phyloP scores from a whole-genome alignment of 2,329 filamentous ascomycete genomes.

The Alternaria arborescens region DNA sequence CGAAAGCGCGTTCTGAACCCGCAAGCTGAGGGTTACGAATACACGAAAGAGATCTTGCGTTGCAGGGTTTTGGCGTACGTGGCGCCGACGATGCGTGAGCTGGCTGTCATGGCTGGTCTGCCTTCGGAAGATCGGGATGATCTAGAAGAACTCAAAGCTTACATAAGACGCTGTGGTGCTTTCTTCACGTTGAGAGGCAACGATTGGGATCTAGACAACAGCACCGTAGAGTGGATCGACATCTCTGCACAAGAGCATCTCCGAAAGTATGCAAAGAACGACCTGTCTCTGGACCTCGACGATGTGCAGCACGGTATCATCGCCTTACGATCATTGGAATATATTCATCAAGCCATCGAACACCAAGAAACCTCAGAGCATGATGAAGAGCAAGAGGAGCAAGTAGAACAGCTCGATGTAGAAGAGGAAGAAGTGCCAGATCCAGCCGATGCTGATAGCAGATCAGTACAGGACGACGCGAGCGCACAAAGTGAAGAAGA shows the following conservation, averaged over 20 bases:
- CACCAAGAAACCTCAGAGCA: neutral
- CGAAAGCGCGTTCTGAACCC: constrained; percentile 28
- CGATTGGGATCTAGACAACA: constrained; percentile 28
- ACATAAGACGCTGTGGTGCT: constrained; percentile 33
- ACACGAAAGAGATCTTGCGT: constrained; percentile 36
- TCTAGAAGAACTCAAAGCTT: constrained; percentile 23
- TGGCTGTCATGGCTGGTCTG: constrained; percentile 34
- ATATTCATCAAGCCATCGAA: constrained; percentile 22
- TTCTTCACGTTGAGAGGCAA: constrained; percentile 29
- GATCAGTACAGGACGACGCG: neutral
- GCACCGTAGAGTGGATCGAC: constrained; percentile 36
- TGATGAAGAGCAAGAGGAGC: neutral
- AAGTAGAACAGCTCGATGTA: neutral
- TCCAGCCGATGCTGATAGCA: neutral
- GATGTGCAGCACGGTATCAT: constrained; percentile 37
- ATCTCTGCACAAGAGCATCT: constrained; percentile 32
- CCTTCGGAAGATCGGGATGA: constrained; percentile 25
- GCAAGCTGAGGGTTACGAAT: constrained; percentile 27
- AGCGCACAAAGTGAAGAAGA: neutral
- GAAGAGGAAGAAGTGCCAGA: constrained; percentile 1
- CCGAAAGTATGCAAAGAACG: constrained; percentile 28
- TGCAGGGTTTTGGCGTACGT: constrained; percentile 27
- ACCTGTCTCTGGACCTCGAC: constrained; percentile 24
- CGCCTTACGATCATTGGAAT: constrained; percentile 32
- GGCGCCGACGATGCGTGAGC: constrained; percentile 33